Percentiles rank a stretch among this genome's conserved stretches.
phyloP scores from a whole-genome alignment of 225 moss, liverwort and hornwort species.

The Rhytidiadelphus loreus region DNA sequence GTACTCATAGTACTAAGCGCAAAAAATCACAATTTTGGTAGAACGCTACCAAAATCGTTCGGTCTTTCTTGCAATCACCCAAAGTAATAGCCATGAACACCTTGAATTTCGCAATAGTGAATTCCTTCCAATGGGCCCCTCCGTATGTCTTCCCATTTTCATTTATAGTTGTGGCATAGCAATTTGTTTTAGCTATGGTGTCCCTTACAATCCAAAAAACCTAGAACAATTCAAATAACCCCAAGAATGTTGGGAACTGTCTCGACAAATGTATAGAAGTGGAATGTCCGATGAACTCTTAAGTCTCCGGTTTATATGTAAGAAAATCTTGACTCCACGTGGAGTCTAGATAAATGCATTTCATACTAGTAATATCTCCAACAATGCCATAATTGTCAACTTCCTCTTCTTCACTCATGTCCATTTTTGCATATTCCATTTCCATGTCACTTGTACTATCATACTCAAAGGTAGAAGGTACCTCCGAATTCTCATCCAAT shows the following conservation, averaged over 20 bases:
- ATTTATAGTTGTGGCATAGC: too few species aligned
- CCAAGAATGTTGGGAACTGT: neutral
- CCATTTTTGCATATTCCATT: neutral
- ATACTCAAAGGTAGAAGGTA: neutral
- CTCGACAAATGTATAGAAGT: rapidly evolving
- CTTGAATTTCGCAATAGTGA: too few species aligned
- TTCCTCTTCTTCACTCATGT: neutral
- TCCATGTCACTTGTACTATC: neutral
- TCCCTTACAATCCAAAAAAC: too few species aligned
- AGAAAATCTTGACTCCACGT: rapidly evolving
- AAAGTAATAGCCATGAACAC: too few species aligned
- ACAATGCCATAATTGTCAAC: rapidly evolving
- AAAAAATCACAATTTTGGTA: too few species aligned
- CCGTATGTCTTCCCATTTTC: too few species aligned
- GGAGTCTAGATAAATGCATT: rapidly evolving
- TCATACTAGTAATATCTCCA: neutral
- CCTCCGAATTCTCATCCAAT: rapidly evolving
- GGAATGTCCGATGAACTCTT: neutral
- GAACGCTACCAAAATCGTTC: too few species aligned
- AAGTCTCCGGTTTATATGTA: rapidly evolving
- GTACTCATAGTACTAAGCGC: too few species aligned
- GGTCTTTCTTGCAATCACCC: too few species aligned
- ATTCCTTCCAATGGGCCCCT: too few species aligned
- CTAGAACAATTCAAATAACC: rapidly evolving
- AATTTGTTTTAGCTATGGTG: too few species aligned